phyloP scores from a whole-genome alignment of 148 eudicot genomes.

The Rhododendron kiyosumense region DNA sequence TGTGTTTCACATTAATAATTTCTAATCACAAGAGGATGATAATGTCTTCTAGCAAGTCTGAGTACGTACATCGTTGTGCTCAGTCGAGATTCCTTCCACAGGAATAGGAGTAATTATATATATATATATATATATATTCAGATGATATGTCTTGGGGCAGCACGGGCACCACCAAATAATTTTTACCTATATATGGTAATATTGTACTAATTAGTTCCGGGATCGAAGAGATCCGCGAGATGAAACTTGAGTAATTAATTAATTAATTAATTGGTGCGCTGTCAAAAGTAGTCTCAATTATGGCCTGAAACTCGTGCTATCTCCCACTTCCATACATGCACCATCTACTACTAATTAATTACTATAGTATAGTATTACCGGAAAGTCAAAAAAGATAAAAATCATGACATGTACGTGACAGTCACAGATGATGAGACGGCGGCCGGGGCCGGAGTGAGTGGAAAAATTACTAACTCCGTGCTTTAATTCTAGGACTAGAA shows the following conservation, averaged over 20 bases:
- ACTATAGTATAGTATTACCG: no score
- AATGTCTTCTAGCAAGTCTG: not conserved
- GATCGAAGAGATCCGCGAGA: not conserved
- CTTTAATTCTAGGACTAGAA: not conserved
- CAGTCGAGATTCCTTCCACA: no score
- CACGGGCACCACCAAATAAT: not conserved
- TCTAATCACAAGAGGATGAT: not conserved
- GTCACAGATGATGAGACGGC: no score
- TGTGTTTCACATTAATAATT: not conserved
- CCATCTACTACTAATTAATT: not conserved
- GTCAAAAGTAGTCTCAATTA: not conserved
- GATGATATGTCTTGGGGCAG: no score
- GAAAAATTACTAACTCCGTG: not conserved
- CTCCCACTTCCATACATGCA: not conserved
- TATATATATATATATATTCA: no score
- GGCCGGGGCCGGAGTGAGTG: no score
- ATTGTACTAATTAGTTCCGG: not conserved
- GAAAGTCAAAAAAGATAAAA: not conserved
- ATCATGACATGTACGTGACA: not conserved
- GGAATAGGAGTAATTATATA: not conserved
- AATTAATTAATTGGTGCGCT: not conserved
- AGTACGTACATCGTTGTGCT: not conserved
- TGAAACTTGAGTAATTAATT: not conserved
- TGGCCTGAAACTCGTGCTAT: not conserved
- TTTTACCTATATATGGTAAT: not conserved